Evolutionary conservation across 129 eudicot genomes (phyloP).

Genomic region (Chrysanthemum seticuspe): DNA sequence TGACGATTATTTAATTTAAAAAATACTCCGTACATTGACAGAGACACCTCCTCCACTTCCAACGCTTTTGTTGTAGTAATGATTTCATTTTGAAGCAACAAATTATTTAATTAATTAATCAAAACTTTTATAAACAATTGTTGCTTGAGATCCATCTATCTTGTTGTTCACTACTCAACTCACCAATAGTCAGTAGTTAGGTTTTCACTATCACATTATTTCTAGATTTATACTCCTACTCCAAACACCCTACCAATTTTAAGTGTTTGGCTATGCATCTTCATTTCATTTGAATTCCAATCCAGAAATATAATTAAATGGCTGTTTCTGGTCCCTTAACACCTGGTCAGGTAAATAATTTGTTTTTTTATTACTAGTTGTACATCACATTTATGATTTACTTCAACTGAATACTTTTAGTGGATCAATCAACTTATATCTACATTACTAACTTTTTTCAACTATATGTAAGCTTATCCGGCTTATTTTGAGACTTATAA

Average conservation of each 20-base stretch:
- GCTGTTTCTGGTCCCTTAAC: slow-evolving; percentile 77
- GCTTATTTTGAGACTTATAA: too few relatives aligned
- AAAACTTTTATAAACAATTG: slow-evolving; percentile 8
- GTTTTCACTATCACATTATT: slow-evolving; percentile 32
- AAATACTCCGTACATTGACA: slow-evolving; percentile 25
- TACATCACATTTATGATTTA: too few relatives aligned
- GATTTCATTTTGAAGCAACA: slow-evolving; percentile 30
- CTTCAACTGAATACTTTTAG: too few relatives aligned
- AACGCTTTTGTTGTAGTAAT: not conserved
- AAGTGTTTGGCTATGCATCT: too few relatives aligned
- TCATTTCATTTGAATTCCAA: too few relatives aligned
- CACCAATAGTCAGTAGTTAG: slow-evolving; percentile 11
- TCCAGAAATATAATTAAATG: slow-evolving; percentile 25
- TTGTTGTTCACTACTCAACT: not conserved
- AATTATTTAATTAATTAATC: not conserved
- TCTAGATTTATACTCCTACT: not conserved
- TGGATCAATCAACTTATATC: not conserved
- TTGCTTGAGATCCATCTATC: slow-evolving; percentile 80
- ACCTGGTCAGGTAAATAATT: slow-evolving; percentile 64
- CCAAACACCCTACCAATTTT: too few relatives aligned
- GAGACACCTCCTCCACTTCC: slow-evolving; percentile 46
- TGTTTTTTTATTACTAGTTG: too few relatives aligned
- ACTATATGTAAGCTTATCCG: too few relatives aligned
- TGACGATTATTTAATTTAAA: slow-evolving; percentile 12
- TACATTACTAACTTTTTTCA: too few relatives aligned